Conservation (phyloP, 768 basidiomycete species). For the Agaricus blazei region DNA sequence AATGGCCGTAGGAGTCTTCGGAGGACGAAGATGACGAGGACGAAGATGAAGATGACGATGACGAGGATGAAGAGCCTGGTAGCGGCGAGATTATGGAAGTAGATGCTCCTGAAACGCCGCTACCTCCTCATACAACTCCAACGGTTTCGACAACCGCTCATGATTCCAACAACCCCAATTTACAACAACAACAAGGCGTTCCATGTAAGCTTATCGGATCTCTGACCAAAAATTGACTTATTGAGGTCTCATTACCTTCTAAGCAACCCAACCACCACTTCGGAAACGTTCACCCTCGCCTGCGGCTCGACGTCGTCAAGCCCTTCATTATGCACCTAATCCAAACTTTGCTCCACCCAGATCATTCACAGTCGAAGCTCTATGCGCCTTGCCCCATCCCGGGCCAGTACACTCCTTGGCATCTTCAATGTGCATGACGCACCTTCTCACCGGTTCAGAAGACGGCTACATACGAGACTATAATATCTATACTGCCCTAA, state of each 20-base stretch:
- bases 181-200: neutral
- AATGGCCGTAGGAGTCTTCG: conserved; percentile 20
- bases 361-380: conserved; percentile 82
- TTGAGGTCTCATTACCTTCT: neutral
- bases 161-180: neutral
- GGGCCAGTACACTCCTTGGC: conserved; percentile 86
- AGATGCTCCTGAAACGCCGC: conserved; percentile 14
- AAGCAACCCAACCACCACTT: conserved; percentile 17
- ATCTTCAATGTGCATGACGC: conserved; percentile 79
- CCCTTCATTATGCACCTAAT: conserved; percentile 27
- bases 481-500: conserved; percentile 85
- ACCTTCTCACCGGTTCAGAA: conserved; percentile 86
- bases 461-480: conserved; percentile 93
- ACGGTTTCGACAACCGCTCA: conserved; percentile 4
- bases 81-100: conserved; percentile 23
- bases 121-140: conserved; percentile 5
- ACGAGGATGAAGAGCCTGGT: conserved; percentile 42
- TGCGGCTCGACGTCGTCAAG: conserved; percentile 26
- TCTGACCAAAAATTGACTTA: neutral
- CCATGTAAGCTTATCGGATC: conserved; percentile 5
- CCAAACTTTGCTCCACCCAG: conserved; percentile 29
- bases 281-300: conserved; percentile 28
- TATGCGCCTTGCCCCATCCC: conserved; percentile 88
- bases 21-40: conserved; percentile 50
- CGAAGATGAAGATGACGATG: conserved; percentile 40